Percentiles rank a stretch among this genome's conserved stretches.
These are phyloP conservation scores for Didymella lethalis DNA, from an alignment of 2,329 filamentous ascomycete genomes.

Conservation along the genomic window DNA sequence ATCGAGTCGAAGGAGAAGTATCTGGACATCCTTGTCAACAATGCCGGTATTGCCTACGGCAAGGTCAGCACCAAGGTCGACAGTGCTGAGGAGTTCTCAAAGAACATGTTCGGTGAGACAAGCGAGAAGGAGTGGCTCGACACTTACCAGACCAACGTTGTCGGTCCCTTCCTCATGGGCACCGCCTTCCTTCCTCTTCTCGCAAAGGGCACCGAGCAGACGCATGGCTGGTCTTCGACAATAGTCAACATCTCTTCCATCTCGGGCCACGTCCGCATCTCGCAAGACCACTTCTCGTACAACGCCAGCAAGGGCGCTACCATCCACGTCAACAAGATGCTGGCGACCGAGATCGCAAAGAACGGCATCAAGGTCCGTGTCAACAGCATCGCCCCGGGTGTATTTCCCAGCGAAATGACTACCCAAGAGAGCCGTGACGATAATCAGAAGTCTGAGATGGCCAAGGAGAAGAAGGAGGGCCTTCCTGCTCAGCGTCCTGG, in stretches of 20 bases:
- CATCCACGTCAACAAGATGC: constrained; percentile 64
- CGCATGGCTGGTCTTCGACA: constrained; percentile 54
- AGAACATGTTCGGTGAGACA: constrained; percentile 56
- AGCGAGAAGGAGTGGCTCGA: constrained; percentile 57
- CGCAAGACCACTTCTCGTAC: constrained; percentile 59
- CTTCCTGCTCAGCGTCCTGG: constrained; percentile 62
- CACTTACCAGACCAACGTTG: constrained; percentile 58
- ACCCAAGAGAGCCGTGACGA: constrained; percentile 58
- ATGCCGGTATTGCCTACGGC: constrained; percentile 55
- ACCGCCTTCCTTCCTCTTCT: constrained; percentile 58
- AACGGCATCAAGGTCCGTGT: constrained; percentile 63
- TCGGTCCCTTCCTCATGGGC: constrained; percentile 58
- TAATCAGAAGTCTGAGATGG: constrained; percentile 63
- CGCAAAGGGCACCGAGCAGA: constrained; percentile 53
- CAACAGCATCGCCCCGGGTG: constrained; percentile 65
- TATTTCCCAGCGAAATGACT: constrained; percentile 68
- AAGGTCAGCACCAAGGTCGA: constrained; percentile 51
- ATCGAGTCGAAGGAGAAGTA: constrained; percentile 55
- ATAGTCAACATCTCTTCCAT: constrained; percentile 59
- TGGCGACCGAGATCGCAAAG: constrained; percentile 62
- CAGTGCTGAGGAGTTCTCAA: constrained; percentile 54
- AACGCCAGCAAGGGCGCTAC: constrained; percentile 60
- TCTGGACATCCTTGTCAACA: constrained; percentile 58
- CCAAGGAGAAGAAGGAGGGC: constrained; percentile 61
- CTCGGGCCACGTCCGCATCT: constrained; percentile 56